Evolutionary conservation across 345 rosid species (phyloP), one percentile per base, ranked within the genome.

Genomic region (Erucastrum elatum): DNA sequence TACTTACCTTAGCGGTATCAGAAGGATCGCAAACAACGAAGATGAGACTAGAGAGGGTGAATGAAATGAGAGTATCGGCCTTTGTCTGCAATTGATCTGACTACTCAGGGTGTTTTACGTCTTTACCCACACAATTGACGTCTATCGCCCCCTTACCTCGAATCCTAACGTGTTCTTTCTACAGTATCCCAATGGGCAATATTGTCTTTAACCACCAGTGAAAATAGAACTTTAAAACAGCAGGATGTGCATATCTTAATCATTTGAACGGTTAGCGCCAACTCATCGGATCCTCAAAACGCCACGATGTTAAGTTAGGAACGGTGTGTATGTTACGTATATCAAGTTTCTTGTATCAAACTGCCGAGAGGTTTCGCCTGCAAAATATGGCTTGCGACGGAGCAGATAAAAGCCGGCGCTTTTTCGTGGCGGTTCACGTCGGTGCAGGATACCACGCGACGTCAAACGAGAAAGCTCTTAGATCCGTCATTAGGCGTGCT

Each of bases 401-500:
- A 35, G 82, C 80, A 39, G 87, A 79, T n/a, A 76, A 75, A 71
- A 83, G 72, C 29, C 86, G 87, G 21, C 88, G 92, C 25, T 95
- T 90, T 87, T 93, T 95, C 84, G 93, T 95, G 68, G 97, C 98
- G 0, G 90, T 95, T 58, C 99, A 93, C 78, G 98, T 93, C 26
- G 99, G 99, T 10, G 99, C 99, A 0, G 99, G 98, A 8, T 90
- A 86, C 73, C 99, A 91, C 84, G 80, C 96, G 33, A 81, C 80
- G 62, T 79, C 89, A 5, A 89, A 86, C 56, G 98, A 95, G 85
- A 95, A 89, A 82, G 82, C 90, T 74, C 87, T 93, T 2, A 84
- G 91, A 78, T 88, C 87, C 55, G 98, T 89, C 80, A 95, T 95
- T 90, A 91, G 86, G 78, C 98, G 98, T 51, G 94, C 99, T 79